Evolutionary conservation across 2,329 filamentous ascomycete species (phyloP), one percentile per base, ranked within the genome.

Genomic region (Cytospora piceicola): DNA sequence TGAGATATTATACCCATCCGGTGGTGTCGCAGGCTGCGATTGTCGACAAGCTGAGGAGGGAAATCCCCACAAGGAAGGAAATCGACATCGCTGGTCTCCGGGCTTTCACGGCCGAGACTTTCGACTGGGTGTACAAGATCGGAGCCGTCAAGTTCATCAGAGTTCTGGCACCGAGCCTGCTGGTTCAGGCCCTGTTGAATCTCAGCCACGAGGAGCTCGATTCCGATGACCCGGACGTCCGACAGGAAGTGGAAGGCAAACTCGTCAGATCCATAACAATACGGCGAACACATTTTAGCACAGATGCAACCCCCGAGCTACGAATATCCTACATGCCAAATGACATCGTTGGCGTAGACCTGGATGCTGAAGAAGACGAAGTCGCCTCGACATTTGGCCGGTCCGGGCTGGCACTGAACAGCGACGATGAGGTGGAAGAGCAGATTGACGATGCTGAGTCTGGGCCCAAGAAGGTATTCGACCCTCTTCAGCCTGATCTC

Each of bases 1-100:
- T 98, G 24, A 84, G 90, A 14, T 97, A 92, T 73, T 99, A 99
- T 71, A 94, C 91, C 0, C 89, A 94, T 72, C 95, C 95, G 0
- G 88, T 90, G 1, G 90, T 97, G 4, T 97, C 94, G 0, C 81
- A 83, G 0, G 70, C 81, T 7, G 76, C 85, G 11, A 81, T 85
- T 30, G 72, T 94, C 59, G 77, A 85, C 4, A 81, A 79, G 52
- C 72, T 94, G 24, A 81, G 77, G 64, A 74, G 75, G 2, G 79
- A 80, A 0, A 80, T 91, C 51, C 77, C 79, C 12, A 93, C 90
- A 86, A 84, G 88, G 64, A 79, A 80, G 53, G 79, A 84, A 0
- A 81, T 95, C 22, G 86, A 96, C 70, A 81, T 91, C 15, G 72
- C 79, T 4, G 87, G 85, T 0, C 77, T 99, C 42, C 85, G 94